Evolutionary conservation across 345 rosid genomes (phyloP).

Genomic region (Salix viminalis): DNA sequence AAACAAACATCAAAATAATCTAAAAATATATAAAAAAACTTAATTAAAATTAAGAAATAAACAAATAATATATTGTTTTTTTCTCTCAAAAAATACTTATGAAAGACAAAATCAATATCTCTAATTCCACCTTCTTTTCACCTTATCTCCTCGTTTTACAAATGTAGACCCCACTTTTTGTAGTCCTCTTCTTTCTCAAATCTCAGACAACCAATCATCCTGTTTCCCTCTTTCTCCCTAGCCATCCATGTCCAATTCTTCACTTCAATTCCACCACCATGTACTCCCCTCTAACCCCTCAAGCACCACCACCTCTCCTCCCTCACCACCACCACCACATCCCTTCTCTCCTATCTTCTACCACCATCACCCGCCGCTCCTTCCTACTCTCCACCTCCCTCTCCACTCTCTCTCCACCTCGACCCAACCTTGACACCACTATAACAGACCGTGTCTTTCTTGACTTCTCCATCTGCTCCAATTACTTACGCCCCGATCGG

Average conservation of each 20-base stretch:
- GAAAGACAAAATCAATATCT: too few species aligned
- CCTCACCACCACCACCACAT: constrained; percentile 11
- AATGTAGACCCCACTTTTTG: not conserved
- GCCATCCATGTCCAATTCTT: not conserved
- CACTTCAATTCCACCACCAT: constrained; percentile 10
- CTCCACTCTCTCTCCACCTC: constrained; percentile 21
- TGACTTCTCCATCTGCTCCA: constrained; percentile 82
- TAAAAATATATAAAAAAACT: too few species aligned
- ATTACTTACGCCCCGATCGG: constrained; percentile 58
- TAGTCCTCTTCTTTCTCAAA: not conserved
- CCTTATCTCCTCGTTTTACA: not conserved
- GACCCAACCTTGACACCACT: constrained; percentile 50
- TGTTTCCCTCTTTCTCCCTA: not conserved
- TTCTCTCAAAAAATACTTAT: too few species aligned
- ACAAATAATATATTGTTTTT: too few species aligned
- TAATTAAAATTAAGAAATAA: too few species aligned
- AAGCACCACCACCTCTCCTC: constrained; percentile 7
- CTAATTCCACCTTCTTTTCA: not conserved
- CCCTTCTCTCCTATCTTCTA: constrained; percentile 4
- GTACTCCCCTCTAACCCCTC: constrained; percentile 35
- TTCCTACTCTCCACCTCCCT: constrained; percentile 43
- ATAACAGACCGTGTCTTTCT: constrained; percentile 85
- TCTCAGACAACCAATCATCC: not conserved
- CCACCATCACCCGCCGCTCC: constrained; percentile 27
- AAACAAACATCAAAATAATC: too few species aligned